Evolutionary conservation across 768 basidiomycete genomes (phyloP).

Genomic region (Lactifluus echinatus): DNA sequence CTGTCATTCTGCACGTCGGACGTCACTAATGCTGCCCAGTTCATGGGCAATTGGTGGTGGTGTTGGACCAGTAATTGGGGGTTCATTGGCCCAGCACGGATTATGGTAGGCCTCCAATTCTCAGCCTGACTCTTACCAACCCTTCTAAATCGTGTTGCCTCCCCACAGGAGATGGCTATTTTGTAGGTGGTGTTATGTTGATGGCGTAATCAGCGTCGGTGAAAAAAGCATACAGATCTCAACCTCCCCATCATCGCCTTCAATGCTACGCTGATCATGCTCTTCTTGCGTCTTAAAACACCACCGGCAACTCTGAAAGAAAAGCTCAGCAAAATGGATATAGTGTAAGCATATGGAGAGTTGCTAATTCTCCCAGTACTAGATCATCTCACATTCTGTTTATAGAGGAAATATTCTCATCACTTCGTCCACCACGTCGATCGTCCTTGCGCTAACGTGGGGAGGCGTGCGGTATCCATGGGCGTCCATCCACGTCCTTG

Average conservation of each 20-base stretch:
- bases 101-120: conserved; percentile 4
- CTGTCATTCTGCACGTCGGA: too few species aligned
- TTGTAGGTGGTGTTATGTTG: conserved; percentile 10
- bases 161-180: conserved; percentile 19
- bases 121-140: too few species aligned
- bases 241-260: conserved; percentile 32
- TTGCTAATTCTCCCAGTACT: background rate
- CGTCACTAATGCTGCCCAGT: background rate
- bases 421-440: conserved; percentile 25
- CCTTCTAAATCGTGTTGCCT: background rate
- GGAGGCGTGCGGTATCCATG: conserved; percentile 37
- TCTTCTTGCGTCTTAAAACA: conserved; percentile 29
- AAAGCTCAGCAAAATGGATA: conserved; percentile 33
- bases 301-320: conserved; percentile 27
- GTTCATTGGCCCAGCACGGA: conserved; percentile 21
- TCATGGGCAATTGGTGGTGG: conserved; percentile 26
- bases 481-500: conserved; percentile 33
- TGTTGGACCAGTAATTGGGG: conserved; percentile 27
- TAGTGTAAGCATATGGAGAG: conserved; percentile 31
- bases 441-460: conserved; percentile 32
- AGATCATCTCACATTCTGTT: background rate
- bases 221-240: conserved; percentile 23
- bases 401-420: conserved; percentile 32
- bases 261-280: conserved; percentile 23
- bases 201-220: background rate